A percentile compares a stretch with the other conserved stretches of the same genome.
Evolutionary conservation across 768 basidiomycete species (phyloP).

Genomic region (Lyophyllum decastes): DNA sequence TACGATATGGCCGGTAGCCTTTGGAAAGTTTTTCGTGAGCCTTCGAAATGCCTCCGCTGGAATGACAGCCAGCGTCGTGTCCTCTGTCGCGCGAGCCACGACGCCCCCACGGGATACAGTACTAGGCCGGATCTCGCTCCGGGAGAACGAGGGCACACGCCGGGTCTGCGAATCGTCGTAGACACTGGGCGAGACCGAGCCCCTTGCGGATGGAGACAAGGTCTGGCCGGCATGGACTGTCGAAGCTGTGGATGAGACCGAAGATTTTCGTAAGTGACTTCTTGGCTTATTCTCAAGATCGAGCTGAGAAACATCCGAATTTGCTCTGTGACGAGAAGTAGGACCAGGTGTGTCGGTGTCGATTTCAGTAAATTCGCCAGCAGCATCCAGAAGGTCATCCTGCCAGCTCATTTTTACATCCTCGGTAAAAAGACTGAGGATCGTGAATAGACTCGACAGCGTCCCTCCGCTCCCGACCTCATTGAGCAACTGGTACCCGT

Average conservation of each 20-base stretch:
- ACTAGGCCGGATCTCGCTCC: conserved; percentile 12
- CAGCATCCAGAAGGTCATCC: conserved; percentile 47
- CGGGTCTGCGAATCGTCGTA: conserved; percentile 18
- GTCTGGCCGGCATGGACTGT: conserved; percentile 57
- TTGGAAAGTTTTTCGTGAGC: conserved; percentile 94
- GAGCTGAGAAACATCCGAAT: conserved; percentile 68
- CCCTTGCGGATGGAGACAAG: conserved; percentile 24
- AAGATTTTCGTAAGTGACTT: conserved; percentile 47
- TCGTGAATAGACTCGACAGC: conserved; percentile 93
- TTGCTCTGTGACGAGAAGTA: conserved; percentile 37
- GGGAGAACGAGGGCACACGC: conserved; percentile 21
- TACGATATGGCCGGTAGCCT: conserved; percentile 94
- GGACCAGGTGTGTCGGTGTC: conserved; percentile 24
- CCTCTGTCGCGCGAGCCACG: conserved; percentile 91
- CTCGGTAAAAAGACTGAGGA: conserved; percentile 95
- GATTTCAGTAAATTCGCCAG: conserved; percentile 26
- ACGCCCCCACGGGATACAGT: conserved; percentile 69
- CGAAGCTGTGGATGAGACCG: conserved; percentile 68
- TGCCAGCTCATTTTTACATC: conserved; percentile 93
- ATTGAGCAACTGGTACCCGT: conserved; percentile 94
- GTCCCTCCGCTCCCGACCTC: conserved; percentile 97
- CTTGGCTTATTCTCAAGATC: conserved; percentile 40
- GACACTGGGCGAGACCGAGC: conserved; percentile 29
- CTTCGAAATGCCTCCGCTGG: conserved; percentile 96
- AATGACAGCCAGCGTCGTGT: conserved; percentile 97